Evolutionary conservation across 768 basidiomycete genomes (phyloP).

Genomic region (Pisolithus sp.): DNA sequence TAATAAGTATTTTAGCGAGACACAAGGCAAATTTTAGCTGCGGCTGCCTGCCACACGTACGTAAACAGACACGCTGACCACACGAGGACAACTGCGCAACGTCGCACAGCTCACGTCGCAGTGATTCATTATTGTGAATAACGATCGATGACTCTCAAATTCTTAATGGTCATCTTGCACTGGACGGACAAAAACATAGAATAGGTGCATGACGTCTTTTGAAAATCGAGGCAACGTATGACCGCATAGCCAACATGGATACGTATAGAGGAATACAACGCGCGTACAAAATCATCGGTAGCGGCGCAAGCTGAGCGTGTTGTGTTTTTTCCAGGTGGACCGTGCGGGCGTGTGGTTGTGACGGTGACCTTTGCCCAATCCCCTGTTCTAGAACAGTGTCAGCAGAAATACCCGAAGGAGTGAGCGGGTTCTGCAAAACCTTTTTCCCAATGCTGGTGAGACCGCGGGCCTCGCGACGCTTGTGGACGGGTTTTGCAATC

Average conservation of each 20-base stretch:
- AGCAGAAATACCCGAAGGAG: background rate
- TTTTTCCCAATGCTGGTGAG: slow-evolving; percentile 96
- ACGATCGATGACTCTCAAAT: no score
- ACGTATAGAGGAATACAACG: slow-evolving; percentile 12
- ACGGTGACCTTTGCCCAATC: slow-evolving; percentile 90
- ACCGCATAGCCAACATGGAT: slow-evolving; percentile 24
- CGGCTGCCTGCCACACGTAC: background rate
- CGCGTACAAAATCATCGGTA: slow-evolving; percentile 52
- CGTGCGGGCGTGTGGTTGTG: slow-evolving; percentile 90
- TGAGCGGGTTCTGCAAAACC: slow-evolving; percentile 36
- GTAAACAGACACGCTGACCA: slow-evolving; percentile 14
- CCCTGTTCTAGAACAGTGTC: slow-evolving; percentile 66
- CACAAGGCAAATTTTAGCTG: background rate
- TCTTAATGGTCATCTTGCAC: no score
- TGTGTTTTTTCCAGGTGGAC: slow-evolving; percentile 97
- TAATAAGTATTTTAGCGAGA: no score
- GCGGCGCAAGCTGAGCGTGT: slow-evolving; percentile 88
- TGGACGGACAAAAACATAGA: background rate
- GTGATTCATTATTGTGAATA: no score
- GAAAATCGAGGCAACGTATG: slow-evolving; percentile 12
- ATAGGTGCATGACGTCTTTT: slow-evolving; percentile 9
- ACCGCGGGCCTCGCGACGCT: slow-evolving; percentile 95
- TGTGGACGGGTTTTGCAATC: slow-evolving; percentile 98
- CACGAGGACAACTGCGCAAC: slow-evolving; percentile 11
- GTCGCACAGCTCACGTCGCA: background rate